These are phyloP conservation scores for Acer saccharum DNA, from an alignment of 345 rosid genomes.

Conservation along the genomic window DNA sequence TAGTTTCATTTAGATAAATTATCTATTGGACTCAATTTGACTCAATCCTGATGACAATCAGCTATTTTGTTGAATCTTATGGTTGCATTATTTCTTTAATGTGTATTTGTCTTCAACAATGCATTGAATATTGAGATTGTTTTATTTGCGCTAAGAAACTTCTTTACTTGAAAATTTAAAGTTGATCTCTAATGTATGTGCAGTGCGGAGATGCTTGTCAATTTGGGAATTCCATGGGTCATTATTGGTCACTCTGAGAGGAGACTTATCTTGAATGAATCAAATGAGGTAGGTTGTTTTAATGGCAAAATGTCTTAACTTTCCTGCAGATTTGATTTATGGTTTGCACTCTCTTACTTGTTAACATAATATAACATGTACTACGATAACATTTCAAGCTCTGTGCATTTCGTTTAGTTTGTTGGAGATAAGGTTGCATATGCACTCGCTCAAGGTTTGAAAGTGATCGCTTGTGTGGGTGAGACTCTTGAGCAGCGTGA, in stretches of 20 bases:
- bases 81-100: neutral
- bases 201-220: constrained; percentile 93
- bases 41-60: neutral
- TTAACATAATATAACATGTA: neutral
- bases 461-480: constrained; percentile 93
- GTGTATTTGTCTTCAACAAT: neutral
- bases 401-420: constrained; percentile 45
- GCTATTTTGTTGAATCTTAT: neutral
- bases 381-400: neutral
- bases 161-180: neutral
- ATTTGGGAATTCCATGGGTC: constrained; percentile 85
- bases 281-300: constrained; percentile 59
- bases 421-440: constrained; percentile 91
- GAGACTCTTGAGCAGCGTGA: constrained; percentile 93
- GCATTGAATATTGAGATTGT: neutral
- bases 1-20: neutral
- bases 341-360: neutral
- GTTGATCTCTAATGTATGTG: constrained; percentile 13
- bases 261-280: constrained; percentile 62
- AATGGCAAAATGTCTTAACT: neutral
- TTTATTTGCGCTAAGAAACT: neutral
- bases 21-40: neutral
- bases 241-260: constrained; percentile 96
- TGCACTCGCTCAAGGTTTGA: constrained; percentile 89
- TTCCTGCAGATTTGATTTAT: neutral